Evolutionary conservation across 2,329 filamentous ascomycete species (phyloP), one percentile per base, ranked within the genome.

Genomic region (Cercospora zeina): DNA sequence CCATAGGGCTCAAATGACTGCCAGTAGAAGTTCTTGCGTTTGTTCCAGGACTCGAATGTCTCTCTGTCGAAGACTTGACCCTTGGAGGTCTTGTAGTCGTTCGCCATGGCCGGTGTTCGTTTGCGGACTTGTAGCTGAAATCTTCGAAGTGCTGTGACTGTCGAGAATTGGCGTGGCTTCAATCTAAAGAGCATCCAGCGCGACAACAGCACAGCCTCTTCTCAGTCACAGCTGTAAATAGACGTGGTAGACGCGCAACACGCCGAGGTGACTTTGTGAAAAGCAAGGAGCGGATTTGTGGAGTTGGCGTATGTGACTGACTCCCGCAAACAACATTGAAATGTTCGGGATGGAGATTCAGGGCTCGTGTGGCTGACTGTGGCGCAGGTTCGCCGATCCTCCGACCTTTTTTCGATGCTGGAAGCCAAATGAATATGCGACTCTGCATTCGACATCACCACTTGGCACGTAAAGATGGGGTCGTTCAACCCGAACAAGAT

Each of bases 1-100:
- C 74, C 74, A 65, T 97, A 97, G 72, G 96, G 93, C 78, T 97
- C 95, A 78, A 97, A 97, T 59, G 92, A 88, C 58, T 93, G 93
- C 66, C 93, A 96, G 80, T 95, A 96, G 83, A 97, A 97, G 80
- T 93, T 83, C 77, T 92, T 89, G 68, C 93, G 89, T 69, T 89
- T 87, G 71, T 97, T 87, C 73, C 97, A 85, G 65, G 87, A 89
- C 75, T 97, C 95, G 73, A 97, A 86, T 61, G 85, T 81, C 63
- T 83, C 80, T 73, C 91, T 87, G 78, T 97, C 92, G 71, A 99
- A 88, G 78, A 90, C 87, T 82, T 96, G 88, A 72, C 93, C 95
- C 79, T 89, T 93, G 75, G 91, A 87, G 63, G 92, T 96, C 75
- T 80, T 80, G 68, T 90, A 95, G 61, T 83, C 81, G 63, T 83